These are phyloP conservation scores for Sextonia rubra DNA, from an alignment of 164 flowering plant genomes.

Conservation along the genomic window DNA sequence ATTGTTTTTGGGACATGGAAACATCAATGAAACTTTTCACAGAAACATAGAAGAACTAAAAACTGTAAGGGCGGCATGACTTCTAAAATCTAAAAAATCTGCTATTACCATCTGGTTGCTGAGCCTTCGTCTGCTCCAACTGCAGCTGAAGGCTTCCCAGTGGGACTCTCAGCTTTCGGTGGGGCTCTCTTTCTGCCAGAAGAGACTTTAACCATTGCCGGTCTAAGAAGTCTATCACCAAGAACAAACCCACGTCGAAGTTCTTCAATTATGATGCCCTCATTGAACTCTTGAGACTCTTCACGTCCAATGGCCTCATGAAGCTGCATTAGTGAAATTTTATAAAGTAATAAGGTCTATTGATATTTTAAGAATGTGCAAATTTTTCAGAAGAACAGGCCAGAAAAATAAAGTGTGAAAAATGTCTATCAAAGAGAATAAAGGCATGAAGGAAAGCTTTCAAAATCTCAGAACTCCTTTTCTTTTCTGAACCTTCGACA, in stretches of 20 bases:
- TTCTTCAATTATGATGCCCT: constrained; percentile 74
- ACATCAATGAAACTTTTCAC: not conserved
- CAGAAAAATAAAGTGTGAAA: too few relatives aligned
- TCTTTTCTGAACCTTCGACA: too few relatives aligned
- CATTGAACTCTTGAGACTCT: constrained; percentile 70
- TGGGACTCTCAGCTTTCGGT: constrained; percentile 17
- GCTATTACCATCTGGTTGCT: constrained; percentile 4
- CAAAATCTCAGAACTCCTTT: too few relatives aligned
- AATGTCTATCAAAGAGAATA: too few relatives aligned
- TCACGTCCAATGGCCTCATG: constrained; percentile 93
- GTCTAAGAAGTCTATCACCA: constrained; percentile 71
- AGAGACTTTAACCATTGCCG: constrained; percentile 92
- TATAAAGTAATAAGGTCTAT: not conserved
- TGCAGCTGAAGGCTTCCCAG: constrained; percentile 36
- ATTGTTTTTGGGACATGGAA: not conserved
- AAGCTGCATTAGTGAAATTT: constrained; percentile 32
- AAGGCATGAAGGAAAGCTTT: too few relatives aligned
- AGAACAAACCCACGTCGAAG: constrained; percentile 74
- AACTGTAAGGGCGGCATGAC: not conserved
- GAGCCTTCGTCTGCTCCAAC: constrained; percentile 32
- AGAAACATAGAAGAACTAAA: not conserved
- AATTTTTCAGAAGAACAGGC: too few relatives aligned
- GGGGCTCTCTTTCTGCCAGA: constrained; percentile 49
- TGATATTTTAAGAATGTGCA: too few relatives aligned
- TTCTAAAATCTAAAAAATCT: not conserved